Conservation (phyloP, 2,329 filamentous ascomycete species). For the Tolypocladium pustulatum region DNA sequence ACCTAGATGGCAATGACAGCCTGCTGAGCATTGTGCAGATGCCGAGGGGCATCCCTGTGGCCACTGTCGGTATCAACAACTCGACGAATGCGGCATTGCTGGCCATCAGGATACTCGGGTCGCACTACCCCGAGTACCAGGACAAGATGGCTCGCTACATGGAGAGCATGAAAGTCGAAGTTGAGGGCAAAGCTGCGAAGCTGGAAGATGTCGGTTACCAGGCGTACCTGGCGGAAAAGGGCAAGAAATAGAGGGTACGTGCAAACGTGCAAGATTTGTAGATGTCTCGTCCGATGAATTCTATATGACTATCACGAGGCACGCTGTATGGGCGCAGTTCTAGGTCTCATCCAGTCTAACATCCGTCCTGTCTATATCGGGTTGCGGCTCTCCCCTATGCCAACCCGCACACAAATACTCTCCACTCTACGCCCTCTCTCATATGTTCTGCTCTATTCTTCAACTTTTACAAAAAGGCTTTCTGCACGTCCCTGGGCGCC, state of each 20-base stretch:
- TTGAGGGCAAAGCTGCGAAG: conserved; percentile 49
- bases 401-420: neutral
- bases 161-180: conserved; percentile 50
- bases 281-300: neutral
- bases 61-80: conserved; percentile 72
- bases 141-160: conserved; percentile 51
- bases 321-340: neutral
- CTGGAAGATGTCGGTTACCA: conserved; percentile 46
- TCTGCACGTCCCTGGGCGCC: conserved; percentile 10
- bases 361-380: neutral
- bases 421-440: neutral
- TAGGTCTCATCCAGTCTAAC: neutral
- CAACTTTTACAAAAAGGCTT: neutral
- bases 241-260: conserved; percentile 12
- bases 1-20: conserved; percentile 61
- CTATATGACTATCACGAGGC: neutral
- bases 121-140: conserved; percentile 43
- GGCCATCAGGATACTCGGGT: conserved; percentile 58
- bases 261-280: neutral
- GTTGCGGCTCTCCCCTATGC: neutral
- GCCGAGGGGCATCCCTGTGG: conserved; percentile 63
- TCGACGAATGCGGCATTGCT: conserved; percentile 66
- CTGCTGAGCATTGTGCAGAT: conserved; percentile 68
- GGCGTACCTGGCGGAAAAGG: conserved; percentile 36
- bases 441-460: neutral